Percentiles rank a stretch among this genome's conserved stretches.
Evolutionary conservation across 345 rosid genomes (phyloP).

Genomic region (Geranium brycei): DNA sequence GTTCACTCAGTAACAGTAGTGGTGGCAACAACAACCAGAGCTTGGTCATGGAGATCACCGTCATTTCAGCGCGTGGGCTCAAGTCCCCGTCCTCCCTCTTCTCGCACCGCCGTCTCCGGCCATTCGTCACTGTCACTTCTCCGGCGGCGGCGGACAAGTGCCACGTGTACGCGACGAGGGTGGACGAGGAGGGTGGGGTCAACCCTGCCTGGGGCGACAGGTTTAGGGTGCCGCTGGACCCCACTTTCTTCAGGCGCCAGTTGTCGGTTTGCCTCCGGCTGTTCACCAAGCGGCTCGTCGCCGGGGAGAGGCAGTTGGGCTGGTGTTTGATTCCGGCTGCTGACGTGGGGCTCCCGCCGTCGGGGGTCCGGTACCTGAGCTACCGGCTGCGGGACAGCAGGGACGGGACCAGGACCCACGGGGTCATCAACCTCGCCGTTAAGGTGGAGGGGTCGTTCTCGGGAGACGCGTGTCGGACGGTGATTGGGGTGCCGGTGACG

Average conservation of each 20-base stretch:
- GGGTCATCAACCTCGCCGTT: constrained; percentile 13
- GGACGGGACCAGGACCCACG: constrained; percentile 14
- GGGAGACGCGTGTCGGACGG: constrained; percentile 2
- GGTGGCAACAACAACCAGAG: no score
- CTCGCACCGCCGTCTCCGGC: no score
- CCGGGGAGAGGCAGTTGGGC: constrained; percentile 8
- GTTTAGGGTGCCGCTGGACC: constrained; percentile 10
- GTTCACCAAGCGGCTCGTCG: not conserved
- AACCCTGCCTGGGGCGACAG: constrained; percentile 10
- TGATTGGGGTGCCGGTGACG: constrained; percentile 8
- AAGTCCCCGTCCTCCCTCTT: no score
- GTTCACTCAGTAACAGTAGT: no score
- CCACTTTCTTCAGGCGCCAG: constrained; percentile 5
- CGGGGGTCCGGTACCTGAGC: constrained; percentile 13
- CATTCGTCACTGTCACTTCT: no score
- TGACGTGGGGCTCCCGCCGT: constrained; percentile 11
- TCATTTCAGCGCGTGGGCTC: no score
- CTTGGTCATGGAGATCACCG: no score
- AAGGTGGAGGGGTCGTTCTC: constrained; percentile 6
- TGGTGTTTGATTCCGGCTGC: constrained; percentile 13
- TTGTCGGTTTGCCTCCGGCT: constrained; percentile 9
- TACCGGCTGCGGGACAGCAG: constrained; percentile 14
- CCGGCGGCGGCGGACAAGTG: no score
- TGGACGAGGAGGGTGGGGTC: not conserved
- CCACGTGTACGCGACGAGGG: no score